phyloP scores from a whole-genome alignment of 192 early-diverging fungal species.

The Mortierella alpina region DNA sequence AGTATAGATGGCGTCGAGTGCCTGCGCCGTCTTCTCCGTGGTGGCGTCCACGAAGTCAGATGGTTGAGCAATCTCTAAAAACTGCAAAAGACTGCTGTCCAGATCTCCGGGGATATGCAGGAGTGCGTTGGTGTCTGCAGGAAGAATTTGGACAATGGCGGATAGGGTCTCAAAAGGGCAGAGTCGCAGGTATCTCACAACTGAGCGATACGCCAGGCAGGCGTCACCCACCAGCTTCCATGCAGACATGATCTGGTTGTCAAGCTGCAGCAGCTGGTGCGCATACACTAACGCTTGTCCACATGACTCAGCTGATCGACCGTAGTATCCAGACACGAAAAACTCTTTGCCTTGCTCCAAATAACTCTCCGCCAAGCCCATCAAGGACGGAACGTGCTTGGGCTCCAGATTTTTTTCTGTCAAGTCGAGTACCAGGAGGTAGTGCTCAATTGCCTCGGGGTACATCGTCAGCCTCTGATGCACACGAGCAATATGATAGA shows the following conservation, averaged over 20 bases:
- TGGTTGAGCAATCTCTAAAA: not conserved
- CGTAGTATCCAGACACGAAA: conserved; percentile 72
- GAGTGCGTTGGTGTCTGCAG: conserved; percentile 37
- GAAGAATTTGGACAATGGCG: conserved; percentile 23
- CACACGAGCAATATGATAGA: conserved; percentile 62
- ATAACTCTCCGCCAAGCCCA: conserved; percentile 64
- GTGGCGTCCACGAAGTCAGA: conserved; percentile 36
- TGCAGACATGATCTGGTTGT: conserved; percentile 53
- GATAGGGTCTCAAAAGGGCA: conserved; percentile 40
- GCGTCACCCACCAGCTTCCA: conserved; percentile 75
- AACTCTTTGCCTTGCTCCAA: conserved; percentile 61
- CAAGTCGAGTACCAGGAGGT: conserved; percentile 40
- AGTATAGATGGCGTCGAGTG: conserved; percentile 56
- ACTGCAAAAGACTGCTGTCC: conserved; percentile 9
- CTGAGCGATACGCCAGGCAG: conserved; percentile 58
- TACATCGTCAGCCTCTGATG: conserved; percentile 65
- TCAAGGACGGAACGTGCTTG: conserved; percentile 58
- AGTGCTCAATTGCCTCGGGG: conserved; percentile 64
- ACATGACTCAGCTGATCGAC: conserved; percentile 68
- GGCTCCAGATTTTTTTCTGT: conserved; percentile 47
- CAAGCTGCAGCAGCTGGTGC: conserved; percentile 19
- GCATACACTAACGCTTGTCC: conserved; percentile 56
- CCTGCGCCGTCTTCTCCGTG: conserved; percentile 33
- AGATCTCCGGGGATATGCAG: conserved; percentile 55
- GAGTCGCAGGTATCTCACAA: conserved; percentile 60